Evolutionary conservation across 768 basidiomycete genomes (phyloP), one percentile per base, ranked within the genome.

Genomic region (Fibroporia radiculosa): DNA sequence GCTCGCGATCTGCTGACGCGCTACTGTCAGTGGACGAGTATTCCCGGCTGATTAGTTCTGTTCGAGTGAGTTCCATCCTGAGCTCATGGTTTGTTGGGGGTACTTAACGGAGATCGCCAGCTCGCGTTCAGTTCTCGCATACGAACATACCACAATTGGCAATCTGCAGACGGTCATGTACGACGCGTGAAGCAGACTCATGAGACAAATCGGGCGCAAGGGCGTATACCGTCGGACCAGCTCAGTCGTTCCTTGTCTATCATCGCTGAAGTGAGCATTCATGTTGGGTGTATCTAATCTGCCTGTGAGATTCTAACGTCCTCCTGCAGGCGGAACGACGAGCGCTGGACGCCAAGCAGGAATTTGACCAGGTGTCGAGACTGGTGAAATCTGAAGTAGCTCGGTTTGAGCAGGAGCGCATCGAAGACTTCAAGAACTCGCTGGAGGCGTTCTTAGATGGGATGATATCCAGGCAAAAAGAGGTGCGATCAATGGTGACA

Each of bases 381-480:
- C 68, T 96, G 16, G 82, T 92, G 54, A 98, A 98, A 64, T 67
- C 77, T 3, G 96, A 99, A 65, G 78, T 93, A 51, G 80, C 79
- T 4, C 72, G 95, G 33, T 97, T 98, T 58, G 95, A 99, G 66
- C 78, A 81, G 58, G 95, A 96, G 64, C 78, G 93, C 33, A 75
- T 98, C 20, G 86, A 90, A 38, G 95, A 98, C 60, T 96, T 98
- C 64, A 93, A 93, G 64, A 71, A 75, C 34, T 74, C 84, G 2
- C 62, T 99, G 52, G 85, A 90, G 61, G 73, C 73, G 3, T 93
- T 91, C 62, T 66, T 97, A 43, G 85, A 92, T 33, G 88, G 84
- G 4, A 87, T 95, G 84, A 84, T 93, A 39, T 63, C 71, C 3
- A 71, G 82, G 42, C 93, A 99, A 67, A 89, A 84, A 41, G 50